phyloP scores from a whole-genome alignment of 306 rosid genomes.

The Inga laurina region DNA sequence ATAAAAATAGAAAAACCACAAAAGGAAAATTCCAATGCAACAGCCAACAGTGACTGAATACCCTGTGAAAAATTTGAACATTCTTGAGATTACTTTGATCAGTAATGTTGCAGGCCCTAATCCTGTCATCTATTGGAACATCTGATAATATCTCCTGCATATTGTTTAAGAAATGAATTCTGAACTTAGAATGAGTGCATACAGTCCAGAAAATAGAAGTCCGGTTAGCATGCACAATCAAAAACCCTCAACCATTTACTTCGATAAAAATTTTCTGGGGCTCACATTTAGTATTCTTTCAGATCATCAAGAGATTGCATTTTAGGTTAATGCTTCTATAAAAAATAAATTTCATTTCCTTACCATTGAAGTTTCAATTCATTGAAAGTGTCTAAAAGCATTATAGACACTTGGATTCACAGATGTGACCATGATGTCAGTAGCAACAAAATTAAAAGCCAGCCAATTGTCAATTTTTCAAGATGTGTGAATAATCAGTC shows the following conservation, averaged over 20 bases:
- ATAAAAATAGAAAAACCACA: slow-evolving; percentile 18
- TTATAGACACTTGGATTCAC: slow-evolving; percentile 6
- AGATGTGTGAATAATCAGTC: slow-evolving; percentile 7
- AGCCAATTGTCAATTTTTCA: not conserved
- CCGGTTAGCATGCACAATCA: not conserved
- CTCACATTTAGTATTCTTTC: slow-evolving; percentile 18
- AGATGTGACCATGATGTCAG: not conserved
- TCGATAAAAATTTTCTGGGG: slow-evolving; percentile 2
- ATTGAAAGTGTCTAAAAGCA: not conserved
- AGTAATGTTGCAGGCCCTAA: slow-evolving; percentile 42
- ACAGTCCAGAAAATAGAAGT: slow-evolving; percentile 9
- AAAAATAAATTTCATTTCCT: slow-evolving; percentile 12
- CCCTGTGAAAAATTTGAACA: slow-evolving; percentile 82
- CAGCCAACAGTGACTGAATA: slow-evolving; percentile 39
- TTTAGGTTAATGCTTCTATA: slow-evolving; percentile 11
- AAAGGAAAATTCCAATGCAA: slow-evolving; percentile 25
- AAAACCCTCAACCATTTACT: slow-evolving; percentile 18
- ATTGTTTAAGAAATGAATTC: slow-evolving; percentile 29
- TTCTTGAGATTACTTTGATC: slow-evolving; percentile 59
- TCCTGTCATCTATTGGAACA: slow-evolving; percentile 71
- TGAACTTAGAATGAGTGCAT: slow-evolving; percentile 29
- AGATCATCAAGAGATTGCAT: slow-evolving; percentile 23
- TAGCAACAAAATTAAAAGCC: not conserved
- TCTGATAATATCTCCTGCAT: slow-evolving; percentile 86
- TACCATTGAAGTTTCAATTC: not conserved